Evolutionary conservation across 225 moss, liverwort and hornwort genomes (phyloP).

Genomic region (Marchantia paleacea): DNA sequence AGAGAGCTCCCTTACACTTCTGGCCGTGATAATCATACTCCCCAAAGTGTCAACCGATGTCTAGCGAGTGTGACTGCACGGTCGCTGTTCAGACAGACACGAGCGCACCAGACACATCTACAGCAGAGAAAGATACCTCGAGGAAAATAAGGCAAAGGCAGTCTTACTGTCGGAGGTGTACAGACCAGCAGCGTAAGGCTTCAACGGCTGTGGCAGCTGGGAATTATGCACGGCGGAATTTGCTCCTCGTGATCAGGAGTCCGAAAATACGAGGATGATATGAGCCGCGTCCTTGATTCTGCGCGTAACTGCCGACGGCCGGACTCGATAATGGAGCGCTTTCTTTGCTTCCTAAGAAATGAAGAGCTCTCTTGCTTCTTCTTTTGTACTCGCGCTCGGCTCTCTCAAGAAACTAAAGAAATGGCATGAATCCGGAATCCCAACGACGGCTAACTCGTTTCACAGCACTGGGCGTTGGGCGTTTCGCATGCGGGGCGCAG

Average conservation of each 20-base stretch:
- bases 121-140: background rate
- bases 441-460: background rate
- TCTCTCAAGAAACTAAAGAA: no score
- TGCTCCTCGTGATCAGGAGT: background rate
- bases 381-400: no score
- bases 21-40: background rate
- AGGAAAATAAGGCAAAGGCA: background rate
- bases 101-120: background rate
- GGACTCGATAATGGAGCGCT: background rate
- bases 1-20: background rate
- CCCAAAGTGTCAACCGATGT: background rate
- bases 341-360: background rate
- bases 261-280: background rate
- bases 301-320: background rate
- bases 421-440: background rate
- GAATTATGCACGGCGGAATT: background rate
- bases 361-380: background rate
- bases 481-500: background rate
- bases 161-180: background rate
- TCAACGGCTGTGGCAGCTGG: background rate
- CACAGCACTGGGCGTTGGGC: background rate
- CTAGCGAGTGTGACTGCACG: background rate
- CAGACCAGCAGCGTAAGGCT: background rate
- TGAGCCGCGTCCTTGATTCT: background rate
- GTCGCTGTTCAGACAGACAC: background rate